phyloP scores from a whole-genome alignment of 441 rosid species.

The Macaranga tanarius region DNA sequence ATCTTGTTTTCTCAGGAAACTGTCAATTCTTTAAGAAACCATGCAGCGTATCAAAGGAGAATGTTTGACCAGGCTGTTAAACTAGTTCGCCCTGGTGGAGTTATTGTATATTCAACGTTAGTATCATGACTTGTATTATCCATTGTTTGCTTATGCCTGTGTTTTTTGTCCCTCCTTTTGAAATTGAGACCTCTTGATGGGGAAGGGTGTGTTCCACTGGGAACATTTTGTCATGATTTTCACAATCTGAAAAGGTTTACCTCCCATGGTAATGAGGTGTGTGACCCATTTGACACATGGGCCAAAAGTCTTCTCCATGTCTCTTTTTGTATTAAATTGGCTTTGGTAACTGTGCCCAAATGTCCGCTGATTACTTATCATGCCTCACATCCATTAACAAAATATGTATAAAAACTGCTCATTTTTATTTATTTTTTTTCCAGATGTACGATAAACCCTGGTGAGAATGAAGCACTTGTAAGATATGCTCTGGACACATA shows the following conservation, averaged over 20 bases:
- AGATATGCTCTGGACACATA: slow-evolving; percentile 89
- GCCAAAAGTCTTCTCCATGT: background rate
- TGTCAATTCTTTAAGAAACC: slow-evolving; percentile 72
- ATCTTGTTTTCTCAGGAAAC: slow-evolving; percentile 59
- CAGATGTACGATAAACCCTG: slow-evolving; percentile 94
- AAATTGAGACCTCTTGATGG: background rate
- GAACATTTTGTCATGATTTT: background rate
- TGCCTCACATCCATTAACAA: background rate
- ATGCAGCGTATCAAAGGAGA: slow-evolving; percentile 79
- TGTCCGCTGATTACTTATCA: background rate
- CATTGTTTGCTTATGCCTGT: slow-evolving; percentile 6
- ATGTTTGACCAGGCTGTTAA: slow-evolving; percentile 98
- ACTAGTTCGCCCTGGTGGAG: slow-evolving; percentile 90
- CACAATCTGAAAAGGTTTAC: background rate
- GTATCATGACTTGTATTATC: slow-evolving; percentile 27
- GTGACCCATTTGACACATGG: background rate
- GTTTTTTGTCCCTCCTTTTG: background rate
- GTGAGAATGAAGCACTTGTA: slow-evolving; percentile 91
- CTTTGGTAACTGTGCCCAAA: background rate
- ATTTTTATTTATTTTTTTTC: slow-evolving; percentile 24
- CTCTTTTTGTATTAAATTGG: background rate
- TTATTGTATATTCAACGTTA: slow-evolving; percentile 93
- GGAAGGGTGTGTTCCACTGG: background rate
- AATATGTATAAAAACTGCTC: background rate
- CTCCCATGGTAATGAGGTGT: background rate